Base-by-base conservation (phyloP, 139 green algal genomes). In the Picochlorum sp. region DNA sequence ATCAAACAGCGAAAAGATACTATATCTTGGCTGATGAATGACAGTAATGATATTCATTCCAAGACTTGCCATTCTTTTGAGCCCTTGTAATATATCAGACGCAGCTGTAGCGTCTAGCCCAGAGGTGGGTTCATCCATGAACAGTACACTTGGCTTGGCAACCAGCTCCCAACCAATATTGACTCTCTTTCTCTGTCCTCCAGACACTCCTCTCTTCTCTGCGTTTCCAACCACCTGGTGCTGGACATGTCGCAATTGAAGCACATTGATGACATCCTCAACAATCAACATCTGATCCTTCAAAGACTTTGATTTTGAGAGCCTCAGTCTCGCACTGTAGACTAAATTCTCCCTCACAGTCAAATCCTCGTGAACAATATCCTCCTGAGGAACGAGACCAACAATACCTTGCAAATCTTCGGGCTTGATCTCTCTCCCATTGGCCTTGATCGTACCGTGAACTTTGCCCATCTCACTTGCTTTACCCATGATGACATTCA, bases 121-220 rank as follows among this genome's bases (percentile, higher is more conserved):
- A 3, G 30, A 69, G 50, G 83, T 87, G 15, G 82, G 83, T 60
- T 90, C 83, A 57, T 90, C 82, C 57, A 84, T 69, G 50, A 83
- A 83, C 18, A 88, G 68, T 38, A 92, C 51, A 16, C 26, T 75
- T 3, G 88, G 88, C 57, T 82, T 77, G 20, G 71, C 60, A 18
- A 85, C 78, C 61, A 92, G 78, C 68, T 92, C 85, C 26, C 83
- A 45, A 0, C 83, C 88, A 30, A 95, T 90, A 70, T 85, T 89
- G 14, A 88, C 77, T 13, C 88, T 76, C 74, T 95, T 95, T 59
- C 85, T 75, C 81, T 94, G 83, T 0, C 88, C 88, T 10, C 88
- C 88, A 70, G 62, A 77, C 49, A 87, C 72, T 34, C 82, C 82
- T 14, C 82, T 56, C 58, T 66, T 69, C 63, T 79, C 72, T 45